Evolutionary conservation across 163 green algal species (phyloP), one percentile per base, ranked within the genome.

Genomic region (Chlamydomonas reinhardtii): DNA sequence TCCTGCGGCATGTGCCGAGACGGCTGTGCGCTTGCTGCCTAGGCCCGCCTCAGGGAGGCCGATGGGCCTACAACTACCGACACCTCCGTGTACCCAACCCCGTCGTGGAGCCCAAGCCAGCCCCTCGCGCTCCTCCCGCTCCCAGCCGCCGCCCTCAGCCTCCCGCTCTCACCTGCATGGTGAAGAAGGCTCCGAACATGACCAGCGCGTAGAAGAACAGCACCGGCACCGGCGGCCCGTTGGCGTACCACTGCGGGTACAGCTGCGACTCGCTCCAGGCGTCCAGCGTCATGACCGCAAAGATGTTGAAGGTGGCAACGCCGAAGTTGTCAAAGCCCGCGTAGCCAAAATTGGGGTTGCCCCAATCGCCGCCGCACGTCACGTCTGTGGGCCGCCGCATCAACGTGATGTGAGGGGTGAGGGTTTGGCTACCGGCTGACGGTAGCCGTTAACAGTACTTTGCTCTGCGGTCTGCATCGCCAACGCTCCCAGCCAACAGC

Each of bases 241-340:
- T 62, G 48, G 52, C 54, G 43, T 80, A 52, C 43, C 91, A 74
- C 37, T 84, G 43, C 35, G 65, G 48, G 85, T 92, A 93, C 89
- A 95, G 92, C 68, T 91, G 84, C 62, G 29, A 3, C 56, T 90
- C 81, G 0, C 75, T 92, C 92, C 92, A 95, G 29, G 75, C 87
- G 75, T 93, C 90, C 68, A 93, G 84, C 4, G 87, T 90, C 71
- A 95, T 90, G 34, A 75, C 83, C 85, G 91, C 83, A 73, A 94
- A 91, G 56, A 94, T 93, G 37, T 89, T 88, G 31, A 93, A 68
- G 22, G 76, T 81, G 5, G 90, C 90, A 20, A 39, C 68, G 11
- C 83, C 75, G 62, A 93, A 91, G 85, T 92, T 92, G 75, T 93
- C 88, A 43, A 92, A 94, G 39, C 32, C 68, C 9, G 32, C 68